Evolutionary conservation across 352 stramenopile species (phyloP), one percentile per base, ranked within the genome.

Genomic region (Globisporangium acanthophoron): DNA sequence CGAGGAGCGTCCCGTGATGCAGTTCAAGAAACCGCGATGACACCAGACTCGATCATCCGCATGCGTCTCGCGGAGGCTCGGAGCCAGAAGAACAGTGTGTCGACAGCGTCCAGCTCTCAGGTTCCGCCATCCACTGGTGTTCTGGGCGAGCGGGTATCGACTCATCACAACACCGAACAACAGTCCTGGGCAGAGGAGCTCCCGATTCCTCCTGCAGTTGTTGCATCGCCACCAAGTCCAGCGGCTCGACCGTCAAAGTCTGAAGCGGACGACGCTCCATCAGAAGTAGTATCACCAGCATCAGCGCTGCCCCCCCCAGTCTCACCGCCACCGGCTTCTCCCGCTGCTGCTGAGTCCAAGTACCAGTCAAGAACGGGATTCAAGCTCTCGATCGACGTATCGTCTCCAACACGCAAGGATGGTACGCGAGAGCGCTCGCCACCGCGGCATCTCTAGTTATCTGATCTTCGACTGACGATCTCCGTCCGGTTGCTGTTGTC

Each of bases 351-450:
- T n/a, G 59, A 56, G 41, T 78, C 78, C 16, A 86, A 78, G 40
- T 88, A 84, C 41, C 65, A 87, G 58, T 37, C 53, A 33, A 58
- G 78, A 52, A 88, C 69, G 13, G 80, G 78, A 1, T 37, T 85
- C 7, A 74, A 70, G 37, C 62, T 91, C 15, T 79, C 76, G 0
- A 61, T 91, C 2, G 66, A 91, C 31, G 69, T 86, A 16, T 57
- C 67, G 1, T 74, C 71, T 1, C 70, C 76, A 5, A 59, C 65
- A 40, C 56, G 65, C 18, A 55, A 73, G 58, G 74, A 85, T 46
- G 78, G 80, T 88, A 69, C 54, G 61, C 50, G 2, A 50, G 27
- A 27, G 24, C 24, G 24, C 24, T 27, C 24, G 24, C 24, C 24
- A 27, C 24, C 24, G 3, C 0, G 24, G 24, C 24, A 27, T 27